phyloP scores from a whole-genome alignment of 495 filamentous ascomycete species.

The Penicillium goetzii region DNA sequence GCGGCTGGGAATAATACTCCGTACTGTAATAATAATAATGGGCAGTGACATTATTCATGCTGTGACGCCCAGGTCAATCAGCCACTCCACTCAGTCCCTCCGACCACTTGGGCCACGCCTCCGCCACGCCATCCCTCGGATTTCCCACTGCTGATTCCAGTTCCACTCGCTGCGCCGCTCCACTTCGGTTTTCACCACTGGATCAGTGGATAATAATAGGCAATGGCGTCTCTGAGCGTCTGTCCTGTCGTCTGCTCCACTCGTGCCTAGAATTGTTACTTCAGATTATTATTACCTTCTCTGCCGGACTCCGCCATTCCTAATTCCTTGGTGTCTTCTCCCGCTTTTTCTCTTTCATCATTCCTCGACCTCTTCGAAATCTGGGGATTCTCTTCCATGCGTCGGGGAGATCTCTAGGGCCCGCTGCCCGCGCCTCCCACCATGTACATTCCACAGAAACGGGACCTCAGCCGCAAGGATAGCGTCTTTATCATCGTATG shows the following conservation, averaged over 20 bases:
- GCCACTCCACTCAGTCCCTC: background rate
- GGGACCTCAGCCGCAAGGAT: conserved; percentile 25
- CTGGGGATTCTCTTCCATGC: conserved; percentile 21
- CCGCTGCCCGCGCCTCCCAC: conserved; percentile 19
- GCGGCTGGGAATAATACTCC: background rate
- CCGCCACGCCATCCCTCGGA: conserved; percentile 12
- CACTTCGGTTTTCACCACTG: conserved; percentile 5
- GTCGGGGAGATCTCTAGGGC: conserved; percentile 28
- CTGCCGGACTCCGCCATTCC: background rate
- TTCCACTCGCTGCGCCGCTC: conserved; percentile 10
- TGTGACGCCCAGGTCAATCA: background rate
- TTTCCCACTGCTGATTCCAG: no score
- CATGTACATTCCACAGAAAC: conserved; percentile 38
- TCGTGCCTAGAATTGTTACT: conserved; percentile 20
- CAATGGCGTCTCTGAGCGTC: background rate
- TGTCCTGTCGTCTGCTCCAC: conserved; percentile 17
- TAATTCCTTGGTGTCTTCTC: conserved; percentile 10
- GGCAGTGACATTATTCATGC: background rate
- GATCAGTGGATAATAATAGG: conserved; percentile 25
- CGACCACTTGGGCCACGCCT: conserved; percentile 19
- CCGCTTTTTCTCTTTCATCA: conserved; percentile 11
- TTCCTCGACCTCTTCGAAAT: conserved; percentile 9
- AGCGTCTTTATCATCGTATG: conserved; percentile 36
- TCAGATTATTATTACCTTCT: background rate
- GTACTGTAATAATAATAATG: no score